phyloP scores from a whole-genome alignment of 768 basidiomycete species.

The Coprinopsis sp. region DNA sequence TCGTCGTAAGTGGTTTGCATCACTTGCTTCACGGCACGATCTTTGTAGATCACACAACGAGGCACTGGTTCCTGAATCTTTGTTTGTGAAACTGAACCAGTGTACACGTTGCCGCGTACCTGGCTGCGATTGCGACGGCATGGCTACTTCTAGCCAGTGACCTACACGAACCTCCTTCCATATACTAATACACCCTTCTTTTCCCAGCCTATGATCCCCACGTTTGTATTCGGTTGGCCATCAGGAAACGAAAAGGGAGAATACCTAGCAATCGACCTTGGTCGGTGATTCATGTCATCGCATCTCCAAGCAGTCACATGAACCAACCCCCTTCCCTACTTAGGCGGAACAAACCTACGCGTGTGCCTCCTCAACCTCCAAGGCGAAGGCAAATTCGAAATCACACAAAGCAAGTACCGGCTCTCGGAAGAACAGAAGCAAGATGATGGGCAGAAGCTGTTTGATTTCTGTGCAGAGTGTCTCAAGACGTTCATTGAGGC shows the following conservation, averaged over 20 bases:
- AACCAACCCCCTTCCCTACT: conserved; percentile 6
- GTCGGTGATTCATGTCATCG: conserved; percentile 36
- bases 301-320: not conserved
- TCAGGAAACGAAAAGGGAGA: conserved; percentile 85
- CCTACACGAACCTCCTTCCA: not conserved
- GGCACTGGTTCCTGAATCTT: too few species aligned
- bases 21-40: too few species aligned
- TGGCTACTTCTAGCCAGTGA: not conserved
- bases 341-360: conserved; percentile 95
- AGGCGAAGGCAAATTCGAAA: conserved; percentile 94
- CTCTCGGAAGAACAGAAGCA: conserved; percentile 98
- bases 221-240: conserved; percentile 96
- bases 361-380: conserved; percentile 93
- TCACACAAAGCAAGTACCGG: conserved; percentile 96
- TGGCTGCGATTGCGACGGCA: too few species aligned
- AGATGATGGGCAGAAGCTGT: conserved; percentile 90
- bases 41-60: too few species aligned
- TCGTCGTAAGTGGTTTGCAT: conserved; percentile 60
- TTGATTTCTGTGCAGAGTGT: conserved; percentile 97
- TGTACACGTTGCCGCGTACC: too few species aligned
- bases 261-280: conserved; percentile 86
- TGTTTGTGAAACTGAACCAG: too few species aligned
- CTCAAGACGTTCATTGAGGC: conserved; percentile 83
- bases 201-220: conserved; percentile 88
- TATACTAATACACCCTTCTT: conserved; percentile 4